Evolutionary conservation across 1,284 basidiomycete genomes (phyloP).

Genomic region (Leccinum subspadiceum): DNA sequence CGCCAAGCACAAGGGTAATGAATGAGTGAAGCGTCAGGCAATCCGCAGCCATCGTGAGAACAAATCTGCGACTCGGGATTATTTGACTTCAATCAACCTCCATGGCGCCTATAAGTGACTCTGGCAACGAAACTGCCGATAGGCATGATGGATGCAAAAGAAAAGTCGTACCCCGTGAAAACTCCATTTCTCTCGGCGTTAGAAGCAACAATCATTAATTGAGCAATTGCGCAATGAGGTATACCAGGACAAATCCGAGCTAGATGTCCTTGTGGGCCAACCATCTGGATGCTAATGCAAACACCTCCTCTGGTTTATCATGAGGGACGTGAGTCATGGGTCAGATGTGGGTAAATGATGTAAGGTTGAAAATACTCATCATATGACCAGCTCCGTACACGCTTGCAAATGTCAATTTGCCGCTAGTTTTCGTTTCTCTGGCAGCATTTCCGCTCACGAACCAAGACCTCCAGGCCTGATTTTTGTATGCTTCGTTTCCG

Average conservation of each 20-base stretch:
- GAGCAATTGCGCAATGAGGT: not conserved
- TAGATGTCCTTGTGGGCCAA: slow-evolving; percentile 44
- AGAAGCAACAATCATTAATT: not conserved
- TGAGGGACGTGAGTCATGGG: slow-evolving; percentile 50
- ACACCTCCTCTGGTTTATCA: slow-evolving; percentile 63
- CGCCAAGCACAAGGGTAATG: not conserved
- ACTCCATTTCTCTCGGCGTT: not conserved
- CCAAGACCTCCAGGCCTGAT: slow-evolving; percentile 60
- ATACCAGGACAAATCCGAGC: slow-evolving; percentile 6
- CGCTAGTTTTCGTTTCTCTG: slow-evolving; percentile 62
- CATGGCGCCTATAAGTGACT: not conserved
- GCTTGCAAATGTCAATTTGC: slow-evolving; percentile 65
- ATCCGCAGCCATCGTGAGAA: not conserved
- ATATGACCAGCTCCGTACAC: slow-evolving; percentile 68
- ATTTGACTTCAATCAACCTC: not conserved
- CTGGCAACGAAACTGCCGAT: not conserved
- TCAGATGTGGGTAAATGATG: slow-evolving; percentile 13
- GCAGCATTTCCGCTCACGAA: slow-evolving; percentile 48
- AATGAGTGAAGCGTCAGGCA: not conserved
- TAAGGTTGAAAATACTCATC: slow-evolving; percentile 46
- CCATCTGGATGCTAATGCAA: slow-evolving; percentile 61
- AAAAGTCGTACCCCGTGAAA: not conserved
- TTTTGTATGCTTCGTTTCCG: slow-evolving; percentile 18
- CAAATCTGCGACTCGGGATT: not conserved
- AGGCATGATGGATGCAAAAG: not conserved